Evolutionary conservation across 2,329 filamentous ascomycete genomes (phyloP), one percentile per base, ranked within the genome.

Genomic region (Sporothrix schenckii): DNA sequence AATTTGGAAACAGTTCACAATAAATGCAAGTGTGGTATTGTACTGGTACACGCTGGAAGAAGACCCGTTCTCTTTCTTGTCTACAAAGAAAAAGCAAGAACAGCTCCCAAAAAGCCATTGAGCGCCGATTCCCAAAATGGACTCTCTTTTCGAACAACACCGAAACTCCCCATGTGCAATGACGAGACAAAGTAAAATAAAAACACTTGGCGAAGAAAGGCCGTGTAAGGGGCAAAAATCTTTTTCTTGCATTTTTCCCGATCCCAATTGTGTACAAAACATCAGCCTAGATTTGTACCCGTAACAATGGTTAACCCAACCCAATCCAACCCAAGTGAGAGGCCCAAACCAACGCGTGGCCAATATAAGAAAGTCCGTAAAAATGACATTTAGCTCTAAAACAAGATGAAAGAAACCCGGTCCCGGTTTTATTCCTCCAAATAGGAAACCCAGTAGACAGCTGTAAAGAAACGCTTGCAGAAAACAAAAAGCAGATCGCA

Each of bases 61-160:
- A 66, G 63, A 66, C 47, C 16, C 11, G 6, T 13, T 39, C 34
- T 44, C 24, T 24, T 34, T 47, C 27, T 34, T 27, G 21, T 24
- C 24, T 21, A 44, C n/a, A 9, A 24, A 24, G 5, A 14, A 61
- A 39, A 60, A 27, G 34, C 14, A 9, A 34, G 10, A 58, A 66
- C n/a, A 53, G 34, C 39, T 19, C 41, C 11, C 14, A 63, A 30
- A 49, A 39, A 58, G n/a, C 47, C 68, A 69, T 63, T 9, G 24
- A 61, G 58, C 68, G 56, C 68, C 56, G 56, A 65, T 69, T 68
- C 66, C 66, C 54, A 30, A 58, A 53, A 50, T 27, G 56, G 24
- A 44, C 49, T 52, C 24, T 52, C 30, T 21, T 34, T 34, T 34
- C 6, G 30, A 34, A 34, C 2, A 34, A 34, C 3, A 34, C 30